Evolutionary conservation across 768 basidiomycete species (phyloP).

Genomic region (Fomitopsis serialis): DNA sequence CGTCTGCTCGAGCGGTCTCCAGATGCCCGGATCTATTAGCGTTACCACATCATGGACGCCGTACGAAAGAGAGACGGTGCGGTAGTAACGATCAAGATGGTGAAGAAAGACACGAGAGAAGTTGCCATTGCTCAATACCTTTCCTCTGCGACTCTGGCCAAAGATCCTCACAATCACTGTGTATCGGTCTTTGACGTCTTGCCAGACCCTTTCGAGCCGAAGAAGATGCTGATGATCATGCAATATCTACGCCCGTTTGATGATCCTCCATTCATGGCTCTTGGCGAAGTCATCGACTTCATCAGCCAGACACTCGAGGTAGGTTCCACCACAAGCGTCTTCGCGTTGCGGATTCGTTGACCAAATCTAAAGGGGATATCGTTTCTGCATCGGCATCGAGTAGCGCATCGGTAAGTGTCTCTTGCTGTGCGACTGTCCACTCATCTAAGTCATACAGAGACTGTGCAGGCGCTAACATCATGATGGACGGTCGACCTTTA

Average conservation of each 20-base stretch:
- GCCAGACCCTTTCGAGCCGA: constrained; percentile 9
- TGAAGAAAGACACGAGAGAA: constrained; percentile 3
- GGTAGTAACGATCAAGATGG: constrained; percentile 13
- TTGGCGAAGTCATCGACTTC: constrained; percentile 17
- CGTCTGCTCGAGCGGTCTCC: too few relatives aligned
- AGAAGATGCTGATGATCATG: constrained; percentile 16
- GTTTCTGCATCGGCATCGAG: constrained; percentile 18
- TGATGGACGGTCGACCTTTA: constrained; percentile 16
- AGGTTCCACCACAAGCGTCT: too few relatives aligned
- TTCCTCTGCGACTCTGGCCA: neutral
- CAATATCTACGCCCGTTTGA: constrained; percentile 21
- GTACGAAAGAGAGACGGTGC: constrained; percentile 1
- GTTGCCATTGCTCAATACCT: constrained; percentile 12
- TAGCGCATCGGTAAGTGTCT: constrained; percentile 18
- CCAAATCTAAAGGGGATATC: constrained; percentile 12
- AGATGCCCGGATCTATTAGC: too few relatives aligned
- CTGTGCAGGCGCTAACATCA: constrained; percentile 11
- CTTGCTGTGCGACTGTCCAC: constrained; percentile 1
- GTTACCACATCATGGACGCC: constrained; percentile 15
- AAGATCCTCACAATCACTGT: constrained; percentile 16
- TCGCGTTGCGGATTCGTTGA: neutral
- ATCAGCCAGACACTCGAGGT: constrained; percentile 15
- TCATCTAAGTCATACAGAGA: constrained; percentile 1
- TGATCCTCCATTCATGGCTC: constrained; percentile 16
- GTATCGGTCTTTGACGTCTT: constrained; percentile 17